Percentiles rank a stretch among this genome's conserved stretches.
Evolutionary conservation across 768 basidiomycete species (phyloP).

Genomic region (Naganishia randhawae): DNA sequence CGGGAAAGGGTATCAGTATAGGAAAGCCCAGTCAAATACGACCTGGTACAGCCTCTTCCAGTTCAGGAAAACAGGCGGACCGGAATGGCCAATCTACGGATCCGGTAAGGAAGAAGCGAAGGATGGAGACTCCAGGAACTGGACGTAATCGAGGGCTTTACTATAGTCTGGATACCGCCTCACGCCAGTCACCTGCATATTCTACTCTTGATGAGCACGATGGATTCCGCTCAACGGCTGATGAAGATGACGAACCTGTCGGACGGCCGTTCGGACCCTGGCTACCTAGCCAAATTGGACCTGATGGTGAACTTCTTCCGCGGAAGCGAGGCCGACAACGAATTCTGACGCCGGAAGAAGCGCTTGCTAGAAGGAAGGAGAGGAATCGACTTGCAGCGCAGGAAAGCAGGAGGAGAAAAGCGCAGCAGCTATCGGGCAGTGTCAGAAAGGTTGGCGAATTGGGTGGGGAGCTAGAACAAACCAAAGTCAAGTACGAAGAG

Average conservation of each 20-base stretch:
- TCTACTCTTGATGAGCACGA: not conserved
- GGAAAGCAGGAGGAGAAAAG: conserved; percentile 21
- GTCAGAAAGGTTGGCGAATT: conserved; percentile 8
- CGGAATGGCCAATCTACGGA: not conserved
- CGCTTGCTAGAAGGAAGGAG: conserved; percentile 15
- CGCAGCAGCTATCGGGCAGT: conserved; percentile 13
- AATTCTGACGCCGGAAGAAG: conserved; percentile 13
- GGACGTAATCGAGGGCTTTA: conserved; percentile 13
- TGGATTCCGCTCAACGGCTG: conserved; percentile 2
- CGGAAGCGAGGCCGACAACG: conserved; percentile 16
- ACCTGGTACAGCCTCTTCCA: not conserved
- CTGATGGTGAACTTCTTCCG: conserved; percentile 16
- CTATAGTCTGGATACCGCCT: not conserved
- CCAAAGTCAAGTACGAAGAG: conserved; percentile 4
- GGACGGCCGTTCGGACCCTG: conserved; percentile 13
- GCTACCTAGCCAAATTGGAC: conserved; percentile 18
- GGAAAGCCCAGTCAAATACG: conserved; percentile 13
- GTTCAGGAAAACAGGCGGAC: not conserved
- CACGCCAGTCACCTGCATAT: not conserved
- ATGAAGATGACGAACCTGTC: conserved; percentile 16
- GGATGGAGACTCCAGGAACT: conserved; percentile 18
- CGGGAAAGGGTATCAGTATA: conserved; percentile 18
- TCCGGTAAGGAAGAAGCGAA: not conserved
- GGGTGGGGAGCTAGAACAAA: conserved; percentile 13
- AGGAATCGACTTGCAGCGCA: conserved; percentile 10